phyloP scores from a whole-genome alignment of 2,329 filamentous ascomycete species.

The Fusarium sacchari region DNA sequence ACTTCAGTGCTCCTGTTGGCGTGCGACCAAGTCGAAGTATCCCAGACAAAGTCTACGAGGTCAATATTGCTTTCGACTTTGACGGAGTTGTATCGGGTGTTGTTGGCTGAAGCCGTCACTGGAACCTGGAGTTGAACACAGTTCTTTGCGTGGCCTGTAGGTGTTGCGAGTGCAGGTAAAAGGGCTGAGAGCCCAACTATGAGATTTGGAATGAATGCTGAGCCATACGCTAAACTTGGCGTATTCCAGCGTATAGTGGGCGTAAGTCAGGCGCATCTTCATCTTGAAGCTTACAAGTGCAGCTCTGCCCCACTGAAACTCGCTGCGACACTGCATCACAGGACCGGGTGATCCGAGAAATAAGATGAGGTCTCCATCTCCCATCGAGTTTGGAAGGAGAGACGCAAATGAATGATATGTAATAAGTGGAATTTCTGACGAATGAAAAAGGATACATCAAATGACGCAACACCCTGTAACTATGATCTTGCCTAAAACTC shows the following conservation, averaged over 20 bases:
- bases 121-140: not conserved
- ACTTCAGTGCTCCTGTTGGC: not conserved
- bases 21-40: not conserved
- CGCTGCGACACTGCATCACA: not conserved
- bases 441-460: fast-evolving
- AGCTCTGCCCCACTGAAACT: not conserved
- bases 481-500: not conserved
- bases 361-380: fast-evolving
- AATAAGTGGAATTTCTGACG: too few species aligned
- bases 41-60: not conserved
- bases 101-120: not conserved
- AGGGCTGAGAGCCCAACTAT: fast-evolving
- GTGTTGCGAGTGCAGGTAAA: fast-evolving
- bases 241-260: not conserved
- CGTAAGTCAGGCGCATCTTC: not conserved
- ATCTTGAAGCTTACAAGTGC: not conserved
- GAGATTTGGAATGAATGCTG: fast-evolving
- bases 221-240: fast-evolving
- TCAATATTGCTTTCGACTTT: not conserved
- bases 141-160: fast-evolving
- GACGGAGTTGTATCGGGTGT: not conserved
- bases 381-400: fast-evolving
- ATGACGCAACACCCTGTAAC: fast-evolving
- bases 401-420: too few species aligned
- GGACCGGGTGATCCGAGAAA: not conserved